Evolutionary conservation across 805 yeast genomes (phyloP), one percentile per base, ranked within the genome.

Genomic region (Candida adriatica): DNA sequence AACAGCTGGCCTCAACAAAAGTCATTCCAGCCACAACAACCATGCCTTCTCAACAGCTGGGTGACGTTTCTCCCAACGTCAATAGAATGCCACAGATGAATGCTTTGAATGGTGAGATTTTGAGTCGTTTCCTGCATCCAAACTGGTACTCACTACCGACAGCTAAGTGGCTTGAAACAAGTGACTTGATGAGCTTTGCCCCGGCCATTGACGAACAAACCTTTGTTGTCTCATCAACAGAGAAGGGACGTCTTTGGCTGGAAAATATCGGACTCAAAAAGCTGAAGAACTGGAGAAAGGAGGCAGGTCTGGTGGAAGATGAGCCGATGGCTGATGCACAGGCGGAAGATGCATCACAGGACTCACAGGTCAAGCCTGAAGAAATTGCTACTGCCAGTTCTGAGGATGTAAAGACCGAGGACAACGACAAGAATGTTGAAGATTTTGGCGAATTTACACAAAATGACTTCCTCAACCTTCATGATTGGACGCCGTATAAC

Each of bases 141-240:
- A 72, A 73, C 39, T 75, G 81, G 80, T 68, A 69, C 38, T 68
- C 75, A 6, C 53, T 82, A 30, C 78, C 86, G 8, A 64, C 78
- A 5, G 68, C 84, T 2, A 66, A 66, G 28, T 82, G 90, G 88
- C 55, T 81, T 15, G 67, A 69, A 31, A 68, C 66, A 35, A 64
- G 59, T 32, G 61, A 51, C n/a, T 53, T 59, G 18, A 60, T 66
- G 28, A 63, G 74, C 10, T 81, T 79, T 64, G 84, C 85, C 0
- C 92, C 92, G 5, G 52, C 68, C 8, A 58, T 66, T 25, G 86
- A 79, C 49, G 80, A 79, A 42, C 66, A 68, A 22, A 69, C 68
- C 13, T 64, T 76, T 6, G 70, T 75, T 3, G 52, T 78, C 9
- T 66, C 72, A 17, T 66, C 69, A 11, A 64, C 65, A 14, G 63